Evolutionary conservation across 495 filamentous ascomycete genomes (phyloP), one percentile per base, ranked within the genome.

Genomic region (Bathelium albidoporum): DNA sequence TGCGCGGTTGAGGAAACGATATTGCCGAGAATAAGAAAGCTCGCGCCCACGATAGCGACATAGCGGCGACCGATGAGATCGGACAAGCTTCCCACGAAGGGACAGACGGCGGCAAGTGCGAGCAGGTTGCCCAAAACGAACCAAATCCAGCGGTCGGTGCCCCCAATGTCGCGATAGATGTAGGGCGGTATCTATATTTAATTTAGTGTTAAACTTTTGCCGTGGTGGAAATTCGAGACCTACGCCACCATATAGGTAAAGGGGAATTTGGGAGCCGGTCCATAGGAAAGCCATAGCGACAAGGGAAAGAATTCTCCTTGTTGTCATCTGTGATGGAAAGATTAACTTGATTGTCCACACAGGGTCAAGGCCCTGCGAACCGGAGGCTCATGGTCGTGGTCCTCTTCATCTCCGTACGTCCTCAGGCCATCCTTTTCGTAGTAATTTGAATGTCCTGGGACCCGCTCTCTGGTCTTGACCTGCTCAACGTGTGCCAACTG

Each of bases 11-110:
- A 81, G 65, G 80, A 81, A 29, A 89, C 75, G 34, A 87, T 83
- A 75, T 86, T 85, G n/a, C 86, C 87, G 34, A 89, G 29, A 49
- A 85, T 77, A 65, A 89, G 74, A 41, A 87, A 79, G 1, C 71
- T 49, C 12, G 80, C 81, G 1, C 87, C 87, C n/a, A 81, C 69
- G 49, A 90, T 77, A 29, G 87, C 87, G 28, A 89, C 84, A 68
- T 81, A 87, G 63, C 87, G 83, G 65, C 87, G 83, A 39, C 87
- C 87, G 59, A 87, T 73, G 10, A 89, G 73, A 76, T 90, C 87
- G 7, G 87, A 89, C 0, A 90, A 68, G n/a, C 82, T 83, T 10
- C 87, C 87, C 24, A 89, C 86, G 64, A 90, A 89, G 9, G 87
- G 87, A 62, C 86, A 88, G 11, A 89, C 80, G 58, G 81, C 85